These are phyloP conservation scores for Calocybe gambosa DNA, from an alignment of 1,284 basidiomycete species.

Conservation along the genomic window DNA sequence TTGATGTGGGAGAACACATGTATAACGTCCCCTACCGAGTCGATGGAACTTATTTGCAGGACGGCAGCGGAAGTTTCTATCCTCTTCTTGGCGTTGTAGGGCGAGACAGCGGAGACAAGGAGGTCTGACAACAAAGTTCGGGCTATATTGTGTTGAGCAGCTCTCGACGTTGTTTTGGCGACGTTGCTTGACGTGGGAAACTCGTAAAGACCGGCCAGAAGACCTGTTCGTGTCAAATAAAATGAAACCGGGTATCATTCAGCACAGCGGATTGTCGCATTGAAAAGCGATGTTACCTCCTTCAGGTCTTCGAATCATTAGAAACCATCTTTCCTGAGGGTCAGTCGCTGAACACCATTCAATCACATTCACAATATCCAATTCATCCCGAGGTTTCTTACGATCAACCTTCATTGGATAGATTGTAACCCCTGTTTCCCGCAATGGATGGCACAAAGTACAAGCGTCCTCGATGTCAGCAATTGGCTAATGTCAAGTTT, in stretches of 20 bases:
- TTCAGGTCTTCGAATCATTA: constrained; percentile 78
- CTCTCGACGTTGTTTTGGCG: constrained; percentile 29
- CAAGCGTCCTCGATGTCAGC: constrained; percentile 76
- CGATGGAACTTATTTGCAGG: constrained; percentile 39
- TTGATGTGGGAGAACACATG: constrained; percentile 91
- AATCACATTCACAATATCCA: constrained; percentile 80
- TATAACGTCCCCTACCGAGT: constrained; percentile 57
- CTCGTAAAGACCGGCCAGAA: constrained; percentile 83
- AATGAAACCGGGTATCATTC: constrained; percentile 6
- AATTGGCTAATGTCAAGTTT: constrained; percentile 9
- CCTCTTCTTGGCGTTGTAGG: constrained; percentile 6
- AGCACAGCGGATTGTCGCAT: constrained; percentile 1
- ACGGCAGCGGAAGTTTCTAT: constrained; percentile 1
- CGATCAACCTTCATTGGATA: constrained; percentile 87
- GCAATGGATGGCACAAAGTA: constrained; percentile 64
- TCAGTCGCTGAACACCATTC: constrained; percentile 56
- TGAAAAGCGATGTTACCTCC: constrained; percentile 49
- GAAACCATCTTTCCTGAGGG: constrained; percentile 47
- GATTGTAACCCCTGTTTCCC: constrained; percentile 46
- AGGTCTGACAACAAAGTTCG: constrained; percentile 37
- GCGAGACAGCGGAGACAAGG: constrained; percentile 24
- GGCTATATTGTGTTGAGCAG: constrained; percentile 31
- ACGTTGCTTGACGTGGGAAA: constrained; percentile 65
- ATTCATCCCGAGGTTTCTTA: constrained; percentile 81
- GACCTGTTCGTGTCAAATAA: constrained; percentile 44